Base-by-base conservation (phyloP, 2,329 filamentous ascomycete genomes). In the Diaporthe sp. region DNA sequence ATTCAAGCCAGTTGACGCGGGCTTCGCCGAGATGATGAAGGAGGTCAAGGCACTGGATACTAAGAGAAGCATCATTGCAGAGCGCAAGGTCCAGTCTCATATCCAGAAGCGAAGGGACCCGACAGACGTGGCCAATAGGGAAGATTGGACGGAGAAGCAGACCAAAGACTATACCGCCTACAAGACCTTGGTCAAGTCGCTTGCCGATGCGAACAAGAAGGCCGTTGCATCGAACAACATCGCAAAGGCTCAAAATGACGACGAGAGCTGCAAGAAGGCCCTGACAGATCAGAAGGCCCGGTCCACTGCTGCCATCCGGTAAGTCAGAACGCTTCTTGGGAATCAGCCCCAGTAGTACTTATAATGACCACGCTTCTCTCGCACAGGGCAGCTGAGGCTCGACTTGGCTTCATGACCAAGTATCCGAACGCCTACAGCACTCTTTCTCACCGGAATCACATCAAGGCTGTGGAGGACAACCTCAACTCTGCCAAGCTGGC, bases 91-190 rank as follows among this genome's bases (percentile, higher is more conserved):
- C 25, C 58, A 64, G 4, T 64, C 58, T 13, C 58, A 64, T 17
- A 22, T 22, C 58, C 58, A 64, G 38, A 64, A 64, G 58, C 58
- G 58, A 7, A 45, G 58, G 25, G 58, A 64, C 17, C 58, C 40
- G 25, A 8, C 38, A 5, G 58, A 64, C 9, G 10, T 45, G 19
- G n/a, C 38, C 8, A 12, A 3, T 4, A 30, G 58, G 22, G 15
- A 61, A 5, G 38, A 30, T 17, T 64, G 38, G 58, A 64, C 58
- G n/a, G 38, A 42, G 38, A 45, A 45, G 25, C 58, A 64, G 58
- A 30, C 25, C 25, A 19, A 30, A 4, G 58, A 45, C 6, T 64
- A 64, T 33, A 38, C 28, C 15, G 2, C 38, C 7, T 64, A 64
- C 38, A 64, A 64, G 58, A 12, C n/a, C 38, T 12, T 45, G 38